These are phyloP conservation scores for Cetraspora pellucida DNA, from an alignment of 192 early-diverging fungal species.

Conservation along the genomic window DNA sequence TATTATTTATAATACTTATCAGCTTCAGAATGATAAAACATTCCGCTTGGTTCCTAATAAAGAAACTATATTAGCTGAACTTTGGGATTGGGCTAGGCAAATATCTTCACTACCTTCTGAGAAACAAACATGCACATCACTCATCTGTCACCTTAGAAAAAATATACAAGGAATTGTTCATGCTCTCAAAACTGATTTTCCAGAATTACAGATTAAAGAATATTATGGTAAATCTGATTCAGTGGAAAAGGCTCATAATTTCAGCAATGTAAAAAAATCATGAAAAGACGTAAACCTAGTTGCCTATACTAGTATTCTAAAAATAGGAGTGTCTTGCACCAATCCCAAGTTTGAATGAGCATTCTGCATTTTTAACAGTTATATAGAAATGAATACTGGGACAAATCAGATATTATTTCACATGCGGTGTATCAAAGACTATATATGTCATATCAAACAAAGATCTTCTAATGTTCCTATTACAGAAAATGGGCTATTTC, in stretches of 20 bases:
- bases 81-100: conserved; percentile 4
- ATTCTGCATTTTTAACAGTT: not conserved
- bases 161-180: not conserved
- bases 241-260: too few relatives aligned
- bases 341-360: conserved; percentile 13
- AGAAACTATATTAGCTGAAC: conserved; percentile 14
- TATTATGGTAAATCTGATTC: too few relatives aligned
- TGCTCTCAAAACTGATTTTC: not conserved
- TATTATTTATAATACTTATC: too few relatives aligned
- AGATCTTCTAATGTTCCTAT: conserved; percentile 4
- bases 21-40: too few relatives aligned
- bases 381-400: not conserved
- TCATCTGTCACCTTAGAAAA: not conserved
- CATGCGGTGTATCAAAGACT: not conserved
- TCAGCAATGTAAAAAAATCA: not conserved
- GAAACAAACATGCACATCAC: not conserved
- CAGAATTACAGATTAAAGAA: too few relatives aligned
- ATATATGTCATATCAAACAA: not conserved
- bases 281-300: not conserved
- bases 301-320: not conserved
- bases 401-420: conserved; percentile 10
- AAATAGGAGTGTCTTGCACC: not conserved
- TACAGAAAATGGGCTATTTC: not conserved
- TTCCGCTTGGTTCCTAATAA: not conserved
- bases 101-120: conserved; percentile 22